A percentile compares a stretch with the other conserved stretches of the same genome.
Conservation (phyloP, 2,329 filamentous ascomycete species). For the Aureobasidium sp. region DNA sequence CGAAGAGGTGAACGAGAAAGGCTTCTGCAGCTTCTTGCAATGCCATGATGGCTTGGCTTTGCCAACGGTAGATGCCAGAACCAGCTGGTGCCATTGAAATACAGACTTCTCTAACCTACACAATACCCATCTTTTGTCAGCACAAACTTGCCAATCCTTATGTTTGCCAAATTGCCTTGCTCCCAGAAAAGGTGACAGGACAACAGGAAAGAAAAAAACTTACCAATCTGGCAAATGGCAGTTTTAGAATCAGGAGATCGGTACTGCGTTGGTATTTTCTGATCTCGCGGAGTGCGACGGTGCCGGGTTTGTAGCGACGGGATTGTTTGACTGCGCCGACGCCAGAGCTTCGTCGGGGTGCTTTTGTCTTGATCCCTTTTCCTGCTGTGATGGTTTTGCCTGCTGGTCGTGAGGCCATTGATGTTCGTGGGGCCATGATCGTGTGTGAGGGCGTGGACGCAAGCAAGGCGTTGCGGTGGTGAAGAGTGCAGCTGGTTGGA, state of each 20-base stretch:
- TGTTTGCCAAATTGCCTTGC: too few relatives aligned
- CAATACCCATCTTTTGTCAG: too few relatives aligned
- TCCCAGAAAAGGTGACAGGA: neutral
- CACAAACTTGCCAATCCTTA: too few relatives aligned
- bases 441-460: neutral
- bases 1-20: conserved; percentile 95
- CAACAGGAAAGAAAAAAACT: conserved; percentile 16
- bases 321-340: conserved; percentile 21
- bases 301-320: conserved; percentile 51
- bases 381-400: conserved; percentile 21
- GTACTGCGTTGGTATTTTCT: conserved; percentile 97
- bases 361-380: conserved; percentile 15
- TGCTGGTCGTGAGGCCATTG: conserved; percentile 18
- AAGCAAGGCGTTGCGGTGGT: too few relatives aligned
- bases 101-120: conserved; percentile 74
- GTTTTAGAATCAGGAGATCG: conserved; percentile 91
- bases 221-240: conserved; percentile 92
- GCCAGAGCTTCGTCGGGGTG: neutral
- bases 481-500: too few relatives aligned
- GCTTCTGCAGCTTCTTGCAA: conserved; percentile 98
- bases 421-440: neutral
- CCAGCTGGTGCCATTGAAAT: conserved; percentile 78
- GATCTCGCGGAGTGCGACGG: conserved; percentile 97
- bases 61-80: conserved; percentile 74
- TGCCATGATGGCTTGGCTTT: conserved; percentile 94